Conservation (phyloP, 495 filamentous ascomycete genomes). For the Echria macrotheca region DNA sequence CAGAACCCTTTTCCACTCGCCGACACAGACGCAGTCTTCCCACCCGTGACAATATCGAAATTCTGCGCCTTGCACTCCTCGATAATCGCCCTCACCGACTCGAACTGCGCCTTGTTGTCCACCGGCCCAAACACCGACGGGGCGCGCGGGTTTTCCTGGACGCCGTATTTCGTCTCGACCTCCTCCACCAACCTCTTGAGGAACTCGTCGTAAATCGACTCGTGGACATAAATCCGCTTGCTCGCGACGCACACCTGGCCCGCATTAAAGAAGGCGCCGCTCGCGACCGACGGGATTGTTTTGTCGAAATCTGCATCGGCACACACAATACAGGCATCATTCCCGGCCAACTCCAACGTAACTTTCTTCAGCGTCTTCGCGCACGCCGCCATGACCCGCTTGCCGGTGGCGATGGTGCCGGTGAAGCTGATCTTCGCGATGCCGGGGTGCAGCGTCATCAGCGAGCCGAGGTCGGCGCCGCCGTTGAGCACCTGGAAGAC, state of each 20-base stretch:
- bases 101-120: conserved; percentile 56
- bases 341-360: conserved; percentile 54
- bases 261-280: conserved; percentile 54
- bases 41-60: conserved; percentile 39
- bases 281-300: conserved; percentile 45
- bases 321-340: conserved; percentile 62
- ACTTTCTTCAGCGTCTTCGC: conserved; percentile 56
- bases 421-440: conserved; percentile 69
- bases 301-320: conserved; percentile 60
- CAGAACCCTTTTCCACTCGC: conserved; percentile 37
- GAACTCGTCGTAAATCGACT: conserved; percentile 60
- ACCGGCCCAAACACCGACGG: conserved; percentile 50
- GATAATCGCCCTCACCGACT: conserved; percentile 46
- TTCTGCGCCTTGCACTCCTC: conserved; percentile 39
- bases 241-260: conserved; percentile 51
- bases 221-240: conserved; percentile 66
- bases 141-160: conserved; percentile 40
- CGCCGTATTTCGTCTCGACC: conserved; percentile 43
- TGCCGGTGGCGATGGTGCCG: conserved; percentile 59
- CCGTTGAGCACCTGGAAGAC: conserved; percentile 64
- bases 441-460: conserved; percentile 50
- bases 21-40: conserved; percentile 20
- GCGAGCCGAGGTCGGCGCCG: conserved; percentile 57
- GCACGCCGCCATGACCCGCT: conserved; percentile 55
- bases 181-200: conserved; percentile 48